Conservation (phyloP, 2,329 filamentous ascomycete species). For the Hypoxylon sp. region DNA sequence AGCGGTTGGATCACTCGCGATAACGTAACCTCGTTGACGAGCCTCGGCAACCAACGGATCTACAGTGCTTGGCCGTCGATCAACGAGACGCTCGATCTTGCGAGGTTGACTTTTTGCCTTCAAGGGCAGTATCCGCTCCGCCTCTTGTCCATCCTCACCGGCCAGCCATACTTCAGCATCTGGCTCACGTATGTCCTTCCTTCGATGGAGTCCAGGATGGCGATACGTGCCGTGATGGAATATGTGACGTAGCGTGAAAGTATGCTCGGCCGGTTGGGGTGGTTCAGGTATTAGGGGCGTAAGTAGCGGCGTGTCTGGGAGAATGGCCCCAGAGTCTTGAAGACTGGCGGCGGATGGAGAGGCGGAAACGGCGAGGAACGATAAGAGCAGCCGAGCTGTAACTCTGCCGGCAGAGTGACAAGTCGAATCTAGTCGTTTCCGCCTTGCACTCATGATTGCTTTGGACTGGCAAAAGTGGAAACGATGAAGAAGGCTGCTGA, state of each 20-base stretch:
- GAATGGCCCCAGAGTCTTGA: constrained; percentile 58
- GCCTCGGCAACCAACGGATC: constrained; percentile 83
- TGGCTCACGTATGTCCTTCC: constrained; percentile 75
- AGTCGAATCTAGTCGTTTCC: constrained; percentile 48
- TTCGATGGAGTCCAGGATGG: constrained; percentile 83
- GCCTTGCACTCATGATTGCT: constrained; percentile 49
- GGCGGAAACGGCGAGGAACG: constrained; percentile 74
- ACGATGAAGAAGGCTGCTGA: constrained; percentile 11
- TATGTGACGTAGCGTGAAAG: constrained; percentile 83
- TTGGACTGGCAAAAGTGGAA: constrained; percentile 5
- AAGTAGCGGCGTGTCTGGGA: constrained; percentile 62
- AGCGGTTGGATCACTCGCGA: constrained; percentile 77
- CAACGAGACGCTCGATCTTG: constrained; percentile 84
- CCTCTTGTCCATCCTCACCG: constrained; percentile 69
- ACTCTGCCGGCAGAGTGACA: constrained; percentile 74
- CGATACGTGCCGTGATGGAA: constrained; percentile 90
- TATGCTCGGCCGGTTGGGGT: constrained; percentile 67
- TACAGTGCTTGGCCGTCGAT: constrained; percentile 82
- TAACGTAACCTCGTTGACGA: constrained; percentile 76
- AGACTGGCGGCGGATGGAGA: constrained; percentile 57
- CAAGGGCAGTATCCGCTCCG: constrained; percentile 67
- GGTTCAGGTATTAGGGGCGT: constrained; percentile 60
- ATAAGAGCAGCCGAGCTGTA: constrained; percentile 74
- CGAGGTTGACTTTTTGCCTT: constrained; percentile 74
- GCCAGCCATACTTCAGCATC: constrained; percentile 74